Conservation (phyloP, 2,329 filamentous ascomycete genomes). For the Alternaria sp. region DNA sequence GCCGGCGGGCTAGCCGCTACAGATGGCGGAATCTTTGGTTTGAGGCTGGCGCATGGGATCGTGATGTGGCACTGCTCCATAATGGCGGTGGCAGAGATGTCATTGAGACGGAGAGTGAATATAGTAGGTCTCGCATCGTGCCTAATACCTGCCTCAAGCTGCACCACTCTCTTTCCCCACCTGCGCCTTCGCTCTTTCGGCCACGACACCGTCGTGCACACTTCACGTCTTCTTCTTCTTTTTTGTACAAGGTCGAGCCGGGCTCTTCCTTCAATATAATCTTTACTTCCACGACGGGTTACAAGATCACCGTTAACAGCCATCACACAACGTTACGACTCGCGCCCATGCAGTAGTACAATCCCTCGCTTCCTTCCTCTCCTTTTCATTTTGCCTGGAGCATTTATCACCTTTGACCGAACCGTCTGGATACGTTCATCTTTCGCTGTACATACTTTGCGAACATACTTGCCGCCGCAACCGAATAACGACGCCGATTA, state of each 20-base stretch:
- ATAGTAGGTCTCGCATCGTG: constrained; percentile 42
- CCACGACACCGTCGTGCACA: constrained; percentile 30
- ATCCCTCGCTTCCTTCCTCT: constrained; percentile 21
- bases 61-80: constrained; percentile 36
- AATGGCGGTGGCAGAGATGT: constrained; percentile 26
- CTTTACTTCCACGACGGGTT: constrained; percentile 17
- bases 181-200: constrained; percentile 20
- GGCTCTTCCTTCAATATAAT: constrained; percentile 36
- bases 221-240: constrained; percentile 13
- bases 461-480: constrained; percentile 20
- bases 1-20: constrained; percentile 39
- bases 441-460: constrained; percentile 23
- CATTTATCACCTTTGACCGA: constrained; percentile 24
- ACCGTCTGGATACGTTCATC: constrained; percentile 43
- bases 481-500: constrained; percentile 1
- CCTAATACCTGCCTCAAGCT: constrained; percentile 28
- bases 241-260: constrained; percentile 37
- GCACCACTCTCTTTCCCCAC: constrained; percentile 23
- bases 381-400: constrained; percentile 30
- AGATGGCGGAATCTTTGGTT: constrained; percentile 37
- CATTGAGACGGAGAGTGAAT: constrained; percentile 39
- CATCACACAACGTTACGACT: constrained; percentile 26
- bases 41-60: constrained; percentile 45
- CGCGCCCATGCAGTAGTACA: constrained; percentile 41
- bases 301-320: constrained; percentile 22